Conservation (phyloP, 2,329 filamentous ascomycete species). For the Exophiala oligosperma region DNA sequence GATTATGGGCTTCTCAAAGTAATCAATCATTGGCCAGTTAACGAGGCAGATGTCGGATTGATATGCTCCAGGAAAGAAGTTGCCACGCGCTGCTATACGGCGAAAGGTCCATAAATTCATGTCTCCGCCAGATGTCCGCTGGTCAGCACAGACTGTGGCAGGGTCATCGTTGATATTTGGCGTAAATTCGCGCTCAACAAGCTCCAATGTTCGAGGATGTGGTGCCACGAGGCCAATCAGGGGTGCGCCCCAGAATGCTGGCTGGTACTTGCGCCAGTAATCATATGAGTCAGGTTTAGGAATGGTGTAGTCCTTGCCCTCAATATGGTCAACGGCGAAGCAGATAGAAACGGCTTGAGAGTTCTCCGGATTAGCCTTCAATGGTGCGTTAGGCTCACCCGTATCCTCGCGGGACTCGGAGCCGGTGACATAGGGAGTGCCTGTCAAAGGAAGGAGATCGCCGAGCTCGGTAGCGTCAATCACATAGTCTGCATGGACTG, state of each 20-base stretch:
- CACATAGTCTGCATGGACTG: background rate
- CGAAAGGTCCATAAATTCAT: slow-evolving; percentile 10
- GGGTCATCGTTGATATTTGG: slow-evolving; percentile 2
- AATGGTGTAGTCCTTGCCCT: slow-evolving; percentile 4
- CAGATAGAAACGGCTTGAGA: slow-evolving; percentile 6
- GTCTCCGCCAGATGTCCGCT: slow-evolving; percentile 1
- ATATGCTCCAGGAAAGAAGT: slow-evolving; percentile 2
- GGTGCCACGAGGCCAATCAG: background rate
- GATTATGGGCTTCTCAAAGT: slow-evolving; percentile 4
- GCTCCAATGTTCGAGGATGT: slow-evolving; percentile 3
- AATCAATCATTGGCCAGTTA: slow-evolving; percentile 9
- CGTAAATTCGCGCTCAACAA: slow-evolving; percentile 1
- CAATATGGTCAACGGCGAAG: slow-evolving; percentile 5
- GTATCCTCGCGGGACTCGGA: slow-evolving; percentile 5
- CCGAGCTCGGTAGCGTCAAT: slow-evolving; percentile 6
- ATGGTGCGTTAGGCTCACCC: slow-evolving; percentile 4
- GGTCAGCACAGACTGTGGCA: slow-evolving; percentile 2
- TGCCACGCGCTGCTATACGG: slow-evolving; percentile 4
- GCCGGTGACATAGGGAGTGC: slow-evolving; percentile 4
- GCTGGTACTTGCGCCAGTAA: slow-evolving; percentile 8
- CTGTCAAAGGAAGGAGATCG: background rate
- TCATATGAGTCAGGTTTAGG: slow-evolving; percentile 2
- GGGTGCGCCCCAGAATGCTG: slow-evolving; percentile 3
- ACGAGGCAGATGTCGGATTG: slow-evolving; percentile 8
- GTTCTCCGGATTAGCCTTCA: slow-evolving; percentile 1